A percentile compares a stretch with the other conserved stretches of the same genome.
Conservation (phyloP, 148 eudicot genomes). For the Chenopodium album region DNA sequence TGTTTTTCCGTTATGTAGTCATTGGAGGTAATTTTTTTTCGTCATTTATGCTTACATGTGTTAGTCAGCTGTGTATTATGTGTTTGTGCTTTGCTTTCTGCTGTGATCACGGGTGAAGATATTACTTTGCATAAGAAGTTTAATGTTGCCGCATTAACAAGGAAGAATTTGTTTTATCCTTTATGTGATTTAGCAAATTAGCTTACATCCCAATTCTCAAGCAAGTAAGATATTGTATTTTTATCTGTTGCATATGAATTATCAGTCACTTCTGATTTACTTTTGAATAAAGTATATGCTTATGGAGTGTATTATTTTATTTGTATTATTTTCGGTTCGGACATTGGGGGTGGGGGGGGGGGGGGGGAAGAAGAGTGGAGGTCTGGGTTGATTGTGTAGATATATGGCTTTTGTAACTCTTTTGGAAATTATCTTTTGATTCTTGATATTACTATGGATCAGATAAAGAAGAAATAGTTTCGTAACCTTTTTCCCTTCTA, state of each 20-base stretch:
- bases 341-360: too few relatives aligned
- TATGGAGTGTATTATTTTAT: neutral
- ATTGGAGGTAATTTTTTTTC: slow-evolving; percentile 76
- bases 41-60: neutral
- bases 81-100: neutral
- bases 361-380: too few relatives aligned
- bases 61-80: neutral
- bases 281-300: neutral
- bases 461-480: neutral
- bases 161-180: too few relatives aligned
- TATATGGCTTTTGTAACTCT: neutral
- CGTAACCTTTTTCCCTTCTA: slow-evolving; percentile 19
- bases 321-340: neutral
- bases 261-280: neutral
- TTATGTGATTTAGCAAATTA: too few relatives aligned
- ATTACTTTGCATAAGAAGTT: too few relatives aligned
- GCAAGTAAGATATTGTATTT: neutral
- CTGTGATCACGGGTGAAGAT: too few relatives aligned
- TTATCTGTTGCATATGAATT: neutral
- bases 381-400: neutral
- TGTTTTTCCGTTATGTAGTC: slow-evolving; percentile 93
- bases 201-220: neutral
- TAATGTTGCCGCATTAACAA: too few relatives aligned
- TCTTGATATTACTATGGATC: neutral
- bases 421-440: neutral